These are phyloP conservation scores for Penicillium sp. DNA, from an alignment of 2,329 filamentous ascomycete species.

Conservation along the genomic window DNA sequence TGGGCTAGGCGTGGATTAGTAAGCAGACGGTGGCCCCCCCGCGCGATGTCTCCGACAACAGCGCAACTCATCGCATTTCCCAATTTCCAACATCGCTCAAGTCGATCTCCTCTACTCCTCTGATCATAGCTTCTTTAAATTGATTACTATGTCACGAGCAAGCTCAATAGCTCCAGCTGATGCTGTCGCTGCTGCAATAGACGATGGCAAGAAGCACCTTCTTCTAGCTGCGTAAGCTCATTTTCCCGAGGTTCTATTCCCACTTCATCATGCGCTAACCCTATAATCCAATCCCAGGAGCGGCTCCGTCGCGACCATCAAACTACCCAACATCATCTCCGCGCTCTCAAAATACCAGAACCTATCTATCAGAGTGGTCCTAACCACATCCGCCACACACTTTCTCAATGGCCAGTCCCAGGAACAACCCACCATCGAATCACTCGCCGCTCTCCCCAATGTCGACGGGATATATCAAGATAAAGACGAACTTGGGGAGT, in stretches of 20 bases:
- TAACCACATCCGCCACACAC: constrained; percentile 70
- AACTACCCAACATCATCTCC: constrained; percentile 67
- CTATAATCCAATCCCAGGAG: neutral
- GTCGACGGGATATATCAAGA: constrained; percentile 83
- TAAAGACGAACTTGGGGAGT: constrained; percentile 77
- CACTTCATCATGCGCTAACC: neutral
- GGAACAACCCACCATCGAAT: constrained; percentile 72
- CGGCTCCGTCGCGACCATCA: constrained; percentile 69
- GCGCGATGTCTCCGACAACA: neutral
- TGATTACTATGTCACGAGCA: constrained; percentile 1
- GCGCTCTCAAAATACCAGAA: constrained; percentile 45
- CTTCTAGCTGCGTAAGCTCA: constrained; percentile 3
- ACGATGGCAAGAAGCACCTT: constrained; percentile 3
- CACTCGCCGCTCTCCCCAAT: constrained; percentile 62
- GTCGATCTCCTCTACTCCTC: neutral
- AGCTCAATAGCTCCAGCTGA: constrained; percentile 1
- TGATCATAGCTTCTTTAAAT: too few relatives aligned
- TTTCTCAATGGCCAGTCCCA: constrained; percentile 75
- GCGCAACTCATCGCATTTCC: neutral
- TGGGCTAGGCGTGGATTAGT: neutral
- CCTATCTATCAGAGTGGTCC: constrained; percentile 80
- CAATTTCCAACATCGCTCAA: neutral
- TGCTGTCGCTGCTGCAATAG: neutral
- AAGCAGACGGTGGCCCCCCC: neutral
- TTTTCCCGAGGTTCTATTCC: too few relatives aligned